phyloP scores from a whole-genome alignment of 768 basidiomycete genomes.

The Hydnum rufescens region DNA sequence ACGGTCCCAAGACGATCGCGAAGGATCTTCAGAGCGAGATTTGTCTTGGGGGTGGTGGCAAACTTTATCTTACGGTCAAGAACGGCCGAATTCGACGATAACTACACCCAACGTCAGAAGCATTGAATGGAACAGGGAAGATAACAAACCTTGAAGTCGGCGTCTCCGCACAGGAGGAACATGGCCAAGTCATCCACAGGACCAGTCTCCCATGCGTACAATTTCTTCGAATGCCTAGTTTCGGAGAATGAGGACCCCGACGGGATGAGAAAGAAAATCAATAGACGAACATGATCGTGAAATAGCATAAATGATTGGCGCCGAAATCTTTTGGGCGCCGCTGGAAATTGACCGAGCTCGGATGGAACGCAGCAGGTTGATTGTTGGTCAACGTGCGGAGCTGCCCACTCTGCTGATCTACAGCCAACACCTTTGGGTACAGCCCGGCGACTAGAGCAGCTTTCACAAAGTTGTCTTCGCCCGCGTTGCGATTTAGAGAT shows the following conservation, averaged over 20 bases:
- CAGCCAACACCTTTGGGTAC: slow-evolving; percentile 70
- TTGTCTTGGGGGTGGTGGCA: slow-evolving; percentile 44
- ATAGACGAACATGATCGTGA: slow-evolving; percentile 55
- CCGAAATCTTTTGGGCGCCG: slow-evolving; percentile 48
- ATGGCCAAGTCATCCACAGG: slow-evolving; percentile 72
- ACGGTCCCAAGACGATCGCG: slow-evolving; percentile 40
- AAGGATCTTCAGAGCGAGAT: slow-evolving; percentile 61
- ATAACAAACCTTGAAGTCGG: slow-evolving; percentile 57
- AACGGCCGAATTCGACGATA: slow-evolving; percentile 44
- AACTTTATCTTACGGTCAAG: slow-evolving; percentile 79
- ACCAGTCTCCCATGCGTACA: slow-evolving; percentile 87
- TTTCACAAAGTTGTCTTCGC: slow-evolving; percentile 43
- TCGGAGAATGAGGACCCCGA: slow-evolving; percentile 8
- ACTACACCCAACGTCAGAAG: slow-evolving; percentile 24
- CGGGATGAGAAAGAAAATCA: slow-evolving; percentile 4
- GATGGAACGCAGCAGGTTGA: slow-evolving; percentile 62
- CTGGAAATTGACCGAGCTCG: slow-evolving; percentile 78
- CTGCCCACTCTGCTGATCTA: slow-evolving; percentile 41
- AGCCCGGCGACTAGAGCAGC: slow-evolving; percentile 72
- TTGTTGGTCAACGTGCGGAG: slow-evolving; percentile 71
- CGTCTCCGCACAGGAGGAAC: slow-evolving; percentile 71
- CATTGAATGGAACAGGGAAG: neutral
- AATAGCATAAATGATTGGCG: slow-evolving; percentile 57
- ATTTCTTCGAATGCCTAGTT: slow-evolving; percentile 90
- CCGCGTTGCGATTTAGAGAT: slow-evolving; percentile 48